Conservation (phyloP, 148 eudicot species). For the Fallopia convolvulus region DNA sequence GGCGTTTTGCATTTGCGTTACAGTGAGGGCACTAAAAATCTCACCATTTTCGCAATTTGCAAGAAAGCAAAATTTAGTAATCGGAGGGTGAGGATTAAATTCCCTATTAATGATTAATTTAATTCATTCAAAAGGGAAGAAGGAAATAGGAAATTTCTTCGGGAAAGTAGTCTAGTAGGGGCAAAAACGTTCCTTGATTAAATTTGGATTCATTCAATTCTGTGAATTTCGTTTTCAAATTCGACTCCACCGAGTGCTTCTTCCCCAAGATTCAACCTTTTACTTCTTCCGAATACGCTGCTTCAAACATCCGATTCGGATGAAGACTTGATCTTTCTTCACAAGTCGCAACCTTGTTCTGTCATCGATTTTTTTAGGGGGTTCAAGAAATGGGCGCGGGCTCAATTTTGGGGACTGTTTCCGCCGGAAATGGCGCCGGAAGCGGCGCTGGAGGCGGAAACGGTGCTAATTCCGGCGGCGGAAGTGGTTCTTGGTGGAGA, state of each 20-base stretch:
- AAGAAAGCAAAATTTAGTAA: neutral
- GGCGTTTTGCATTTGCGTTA: slow-evolving; percentile 6
- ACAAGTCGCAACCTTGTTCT: neutral
- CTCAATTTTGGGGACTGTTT: slow-evolving; percentile 3
- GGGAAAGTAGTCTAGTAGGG: neutral
- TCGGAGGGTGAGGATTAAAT: neutral
- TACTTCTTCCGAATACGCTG: neutral
- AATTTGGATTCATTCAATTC: neutral
- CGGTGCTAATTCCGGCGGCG: slow-evolving; percentile 7
- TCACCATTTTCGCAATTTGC: neutral
- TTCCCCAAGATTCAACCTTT: neutral
- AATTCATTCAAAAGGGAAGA: neutral
- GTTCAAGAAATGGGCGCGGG: slow-evolving; percentile 1
- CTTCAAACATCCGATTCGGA: neutral
- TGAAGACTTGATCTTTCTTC: neutral
- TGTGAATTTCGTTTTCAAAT: slow-evolving; percentile 3
- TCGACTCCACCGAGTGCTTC: slow-evolving; percentile 1
- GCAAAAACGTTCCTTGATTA: neutral
- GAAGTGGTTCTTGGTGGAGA: slow-evolving; percentile 21
- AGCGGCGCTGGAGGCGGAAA: slow-evolving; percentile 10
- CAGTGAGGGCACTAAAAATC: slow-evolving; percentile 2
- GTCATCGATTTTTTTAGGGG: neutral
- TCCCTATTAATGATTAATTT: neutral
- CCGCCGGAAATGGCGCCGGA: slow-evolving; percentile 9
- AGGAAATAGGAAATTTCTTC: neutral